Evolutionary conservation across 192 early-diverging fungal species (phyloP).

Genomic region (Ambispora gerdemannii): DNA sequence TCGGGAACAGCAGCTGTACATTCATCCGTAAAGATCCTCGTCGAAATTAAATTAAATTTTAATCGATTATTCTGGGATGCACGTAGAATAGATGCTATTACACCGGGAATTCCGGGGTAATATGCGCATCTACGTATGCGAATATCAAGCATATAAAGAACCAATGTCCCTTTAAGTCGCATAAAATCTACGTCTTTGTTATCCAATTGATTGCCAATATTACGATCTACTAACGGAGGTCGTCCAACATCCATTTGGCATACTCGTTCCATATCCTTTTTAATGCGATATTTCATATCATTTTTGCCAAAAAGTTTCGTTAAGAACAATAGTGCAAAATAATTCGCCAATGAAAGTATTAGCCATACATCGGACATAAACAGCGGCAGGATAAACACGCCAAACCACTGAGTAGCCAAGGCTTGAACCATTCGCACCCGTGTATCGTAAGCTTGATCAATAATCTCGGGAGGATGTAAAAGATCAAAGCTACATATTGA

Average conservation of each 20-base stretch:
- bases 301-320: constrained; percentile 81
- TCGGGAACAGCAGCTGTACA: constrained; percentile 87
- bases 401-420: constrained; percentile 93
- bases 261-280: constrained; percentile 82
- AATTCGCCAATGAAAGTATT: constrained; percentile 74
- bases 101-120: constrained; percentile 68
- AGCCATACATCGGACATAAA: constrained; percentile 59
- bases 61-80: constrained; percentile 69
- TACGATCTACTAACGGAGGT: constrained; percentile 74
- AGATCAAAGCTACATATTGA: constrained; percentile 67
- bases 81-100: constrained; percentile 77
- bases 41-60: constrained; percentile 56
- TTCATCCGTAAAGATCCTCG: constrained; percentile 69
- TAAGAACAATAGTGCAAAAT: constrained; percentile 71
- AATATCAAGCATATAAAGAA: constrained; percentile 90
- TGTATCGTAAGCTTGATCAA: constrained; percentile 88
- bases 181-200: constrained; percentile 72
- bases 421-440: constrained; percentile 65
- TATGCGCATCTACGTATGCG: constrained; percentile 73
- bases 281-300: constrained; percentile 81
- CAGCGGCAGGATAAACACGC: constrained; percentile 61
- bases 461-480: constrained; percentile 67
- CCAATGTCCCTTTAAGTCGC: constrained; percentile 78
- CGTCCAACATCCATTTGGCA: constrained; percentile 84
- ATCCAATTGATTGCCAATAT: constrained; percentile 49